phyloP scores from a whole-genome alignment of 768 basidiomycete species.

The Naganishia onofrii region DNA sequence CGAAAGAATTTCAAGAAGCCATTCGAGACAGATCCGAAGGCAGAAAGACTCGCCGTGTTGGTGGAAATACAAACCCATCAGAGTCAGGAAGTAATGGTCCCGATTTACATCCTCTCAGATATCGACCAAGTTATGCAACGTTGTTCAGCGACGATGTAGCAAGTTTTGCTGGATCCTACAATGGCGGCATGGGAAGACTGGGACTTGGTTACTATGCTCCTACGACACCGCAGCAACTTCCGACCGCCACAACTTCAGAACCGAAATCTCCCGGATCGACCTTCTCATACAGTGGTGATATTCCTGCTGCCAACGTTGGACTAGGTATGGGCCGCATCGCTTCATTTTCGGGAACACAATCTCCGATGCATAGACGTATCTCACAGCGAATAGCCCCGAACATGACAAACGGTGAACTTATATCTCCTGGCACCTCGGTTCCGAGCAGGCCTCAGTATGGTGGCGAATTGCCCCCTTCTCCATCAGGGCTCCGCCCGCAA shows the following conservation, averaged over 20 bases:
- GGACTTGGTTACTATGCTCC: conserved; percentile 2
- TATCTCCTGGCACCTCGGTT: background rate
- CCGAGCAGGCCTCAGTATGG: background rate
- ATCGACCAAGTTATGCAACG: conserved; percentile 7
- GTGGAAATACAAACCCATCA: background rate
- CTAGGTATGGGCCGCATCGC: conserved; percentile 13
- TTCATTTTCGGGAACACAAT: conserved; percentile 11
- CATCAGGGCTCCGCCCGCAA: background rate
- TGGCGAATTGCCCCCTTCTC: background rate
- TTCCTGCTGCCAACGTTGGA: background rate
- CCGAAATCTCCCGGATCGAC: conserved; percentile 17
- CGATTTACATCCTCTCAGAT: conserved; percentile 1
- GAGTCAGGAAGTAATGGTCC: background rate
- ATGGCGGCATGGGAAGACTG: conserved; percentile 1
- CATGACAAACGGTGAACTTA: background rate
- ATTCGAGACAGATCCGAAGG: conserved; percentile 38
- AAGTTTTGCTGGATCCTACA: background rate
- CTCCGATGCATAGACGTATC: conserved; percentile 12
- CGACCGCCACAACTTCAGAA: background rate
- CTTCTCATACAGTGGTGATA: conserved; percentile 10
- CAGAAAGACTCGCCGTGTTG: conserved; percentile 17
- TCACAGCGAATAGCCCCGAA: conserved; percentile 5
- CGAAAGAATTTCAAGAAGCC: conserved; percentile 32
- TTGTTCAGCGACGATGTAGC: conserved; percentile 7
- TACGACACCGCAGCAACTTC: conserved; percentile 1